Conservation (phyloP, 2,329 filamentous ascomycete genomes). For the Chaetomium sp. region DNA sequence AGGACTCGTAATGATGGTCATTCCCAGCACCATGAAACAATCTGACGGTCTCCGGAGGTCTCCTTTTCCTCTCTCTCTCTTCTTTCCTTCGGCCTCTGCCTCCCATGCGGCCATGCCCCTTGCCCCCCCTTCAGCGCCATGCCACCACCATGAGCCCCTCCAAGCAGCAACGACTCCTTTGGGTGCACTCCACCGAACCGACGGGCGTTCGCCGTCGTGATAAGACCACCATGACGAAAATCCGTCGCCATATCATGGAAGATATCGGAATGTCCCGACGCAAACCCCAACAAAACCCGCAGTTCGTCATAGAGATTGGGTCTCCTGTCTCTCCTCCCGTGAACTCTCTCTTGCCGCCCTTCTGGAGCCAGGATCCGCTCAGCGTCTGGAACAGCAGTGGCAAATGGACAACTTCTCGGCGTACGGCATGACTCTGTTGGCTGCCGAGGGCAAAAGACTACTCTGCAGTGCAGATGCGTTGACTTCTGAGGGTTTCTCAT, state of each 20-base stretch:
- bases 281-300: slow-evolving; percentile 4
- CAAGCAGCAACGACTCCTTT: slow-evolving; percentile 5
- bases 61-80: background rate
- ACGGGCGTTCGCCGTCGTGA: slow-evolving; percentile 1
- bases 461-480: slow-evolving; percentile 1
- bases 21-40: background rate
- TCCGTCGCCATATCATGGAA: slow-evolving; percentile 7
- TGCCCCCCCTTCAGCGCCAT: background rate
- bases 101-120: background rate
- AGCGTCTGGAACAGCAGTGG: slow-evolving; percentile 1
- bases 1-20: background rate
- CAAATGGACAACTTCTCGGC: slow-evolving; percentile 1
- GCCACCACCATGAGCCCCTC: slow-evolving; percentile 1
- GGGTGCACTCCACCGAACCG: slow-evolving; percentile 5
- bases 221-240: slow-evolving; percentile 7
- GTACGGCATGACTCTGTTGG: slow-evolving; percentile 2
- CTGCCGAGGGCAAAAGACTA: slow-evolving; percentile 7
- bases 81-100: background rate
- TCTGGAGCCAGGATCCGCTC: slow-evolving; percentile 9
- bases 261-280: slow-evolving; percentile 2
- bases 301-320: background rate
- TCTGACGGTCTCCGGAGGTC: background rate
- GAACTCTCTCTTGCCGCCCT: slow-evolving; percentile 2
- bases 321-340: background rate
- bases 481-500: slow-evolving; percentile 8